These are phyloP conservation scores for Lithohypha guttulata DNA, from an alignment of 2,329 filamentous ascomycete genomes.

Conservation along the genomic window DNA sequence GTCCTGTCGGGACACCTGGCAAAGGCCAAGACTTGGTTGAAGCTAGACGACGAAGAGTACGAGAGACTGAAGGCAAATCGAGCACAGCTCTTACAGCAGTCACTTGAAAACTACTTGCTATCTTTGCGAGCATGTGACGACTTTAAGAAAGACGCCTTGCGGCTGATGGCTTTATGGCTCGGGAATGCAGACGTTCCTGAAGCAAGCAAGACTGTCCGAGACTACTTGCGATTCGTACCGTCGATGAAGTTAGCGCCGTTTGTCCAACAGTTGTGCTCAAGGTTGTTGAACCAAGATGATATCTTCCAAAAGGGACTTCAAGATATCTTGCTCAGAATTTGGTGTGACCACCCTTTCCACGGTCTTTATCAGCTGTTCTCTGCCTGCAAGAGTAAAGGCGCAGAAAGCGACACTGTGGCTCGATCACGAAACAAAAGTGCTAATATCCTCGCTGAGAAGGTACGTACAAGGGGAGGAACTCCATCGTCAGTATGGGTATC, in stretches of 20 bases:
- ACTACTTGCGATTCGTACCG: slow-evolving; percentile 61
- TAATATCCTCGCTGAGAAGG: slow-evolving; percentile 51
- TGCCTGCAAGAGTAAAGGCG: slow-evolving; percentile 54
- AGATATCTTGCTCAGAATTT: slow-evolving; percentile 69
- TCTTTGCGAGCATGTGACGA: slow-evolving; percentile 76
- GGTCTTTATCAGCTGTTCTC: slow-evolving; percentile 96
- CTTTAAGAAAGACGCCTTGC: slow-evolving; percentile 78
- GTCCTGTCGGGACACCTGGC: slow-evolving; percentile 50
- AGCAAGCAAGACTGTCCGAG: slow-evolving; percentile 66
- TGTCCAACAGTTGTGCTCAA: slow-evolving; percentile 95
- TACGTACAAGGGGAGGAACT: slow-evolving; percentile 41
- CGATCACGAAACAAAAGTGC: slow-evolving; percentile 65
- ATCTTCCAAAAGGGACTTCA: slow-evolving; percentile 68
- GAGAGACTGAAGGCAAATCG: slow-evolving; percentile 65
- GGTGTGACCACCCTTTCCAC: slow-evolving; percentile 86
- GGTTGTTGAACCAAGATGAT: slow-evolving; percentile 59
- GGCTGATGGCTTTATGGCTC: slow-evolving; percentile 90
- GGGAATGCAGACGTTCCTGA: slow-evolving; percentile 66
- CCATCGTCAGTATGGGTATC: slow-evolving; percentile 54
- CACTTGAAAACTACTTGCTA: slow-evolving; percentile 84
- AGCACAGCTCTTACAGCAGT: slow-evolving; percentile 73
- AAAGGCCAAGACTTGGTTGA: slow-evolving; percentile 77
- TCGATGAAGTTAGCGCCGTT: slow-evolving; percentile 85
- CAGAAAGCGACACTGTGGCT: slow-evolving; percentile 59
- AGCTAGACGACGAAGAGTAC: slow-evolving; percentile 81